Percentiles rank a stretch among this genome's conserved stretches.
Conservation (phyloP, 768 basidiomycete genomes). For the Pilatotrama ljubarskyi region DNA sequence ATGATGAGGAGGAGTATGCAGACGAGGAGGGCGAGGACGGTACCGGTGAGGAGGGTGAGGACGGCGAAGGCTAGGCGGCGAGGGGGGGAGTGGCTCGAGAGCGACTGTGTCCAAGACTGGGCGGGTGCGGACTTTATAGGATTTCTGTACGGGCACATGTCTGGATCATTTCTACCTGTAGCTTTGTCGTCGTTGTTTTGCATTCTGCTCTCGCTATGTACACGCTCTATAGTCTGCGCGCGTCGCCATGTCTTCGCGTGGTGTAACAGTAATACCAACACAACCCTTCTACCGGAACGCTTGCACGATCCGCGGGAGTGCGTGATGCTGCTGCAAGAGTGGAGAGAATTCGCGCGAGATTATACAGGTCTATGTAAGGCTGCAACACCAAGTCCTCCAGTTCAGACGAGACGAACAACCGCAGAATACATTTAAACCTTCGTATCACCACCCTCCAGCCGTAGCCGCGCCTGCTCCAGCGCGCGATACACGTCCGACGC, state of each 20-base stretch:
- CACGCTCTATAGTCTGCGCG: background rate
- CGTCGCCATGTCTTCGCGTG: background rate
- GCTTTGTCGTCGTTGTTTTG: constrained; percentile 2
- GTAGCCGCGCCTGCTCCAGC: constrained; percentile 52
- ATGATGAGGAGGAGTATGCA: constrained; percentile 19
- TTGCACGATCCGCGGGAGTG: too few species aligned
- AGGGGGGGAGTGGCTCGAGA: too few species aligned
- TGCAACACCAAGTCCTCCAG: too few species aligned
- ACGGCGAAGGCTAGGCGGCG: background rate
- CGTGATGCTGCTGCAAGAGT: background rate
- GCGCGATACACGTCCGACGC: constrained; percentile 61
- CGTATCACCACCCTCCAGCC: constrained; percentile 25
- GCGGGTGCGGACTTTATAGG: background rate
- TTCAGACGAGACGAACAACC: too few species aligned
- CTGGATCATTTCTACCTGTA: background rate
- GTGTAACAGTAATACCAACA: background rate
- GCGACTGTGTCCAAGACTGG: too few species aligned
- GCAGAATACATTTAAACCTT: background rate
- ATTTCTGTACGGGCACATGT: background rate
- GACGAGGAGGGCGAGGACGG: constrained; percentile 17
- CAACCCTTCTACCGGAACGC: background rate
- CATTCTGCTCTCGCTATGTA: background rate
- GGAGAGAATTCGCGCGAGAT: background rate
- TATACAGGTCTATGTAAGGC: background rate
- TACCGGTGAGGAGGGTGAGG: constrained; percentile 17